phyloP scores from a whole-genome alignment of 306 rosid species.

The Acacia melanoxylon region DNA sequence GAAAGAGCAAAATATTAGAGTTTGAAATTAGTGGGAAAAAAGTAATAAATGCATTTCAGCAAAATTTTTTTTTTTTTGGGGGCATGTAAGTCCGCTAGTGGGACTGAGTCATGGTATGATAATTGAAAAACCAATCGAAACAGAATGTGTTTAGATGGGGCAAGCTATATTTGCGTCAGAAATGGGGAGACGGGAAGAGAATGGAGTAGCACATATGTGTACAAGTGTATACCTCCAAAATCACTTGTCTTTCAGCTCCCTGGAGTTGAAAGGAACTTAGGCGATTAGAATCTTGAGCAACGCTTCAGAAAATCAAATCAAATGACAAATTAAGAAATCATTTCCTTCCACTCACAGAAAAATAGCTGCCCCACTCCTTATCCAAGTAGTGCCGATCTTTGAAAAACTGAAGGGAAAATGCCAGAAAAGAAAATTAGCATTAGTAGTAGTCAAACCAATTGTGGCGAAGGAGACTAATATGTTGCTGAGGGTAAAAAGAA shows the following conservation, averaged over 20 bases:
- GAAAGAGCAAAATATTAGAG: background rate
- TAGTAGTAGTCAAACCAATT: slow-evolving; percentile 22
- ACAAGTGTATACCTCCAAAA: slow-evolving; percentile 74
- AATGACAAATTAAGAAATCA: slow-evolving; percentile 7
- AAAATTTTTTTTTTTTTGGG: background rate
- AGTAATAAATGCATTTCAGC: background rate
- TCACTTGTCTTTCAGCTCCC: slow-evolving; percentile 64
- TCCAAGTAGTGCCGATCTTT: slow-evolving; percentile 92
- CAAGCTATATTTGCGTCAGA: background rate
- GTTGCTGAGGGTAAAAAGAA: background rate
- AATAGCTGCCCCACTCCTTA: slow-evolving; percentile 91
- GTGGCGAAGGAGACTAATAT: background rate
- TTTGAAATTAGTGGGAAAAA: background rate
- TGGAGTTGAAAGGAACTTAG: slow-evolving; percentile 37
- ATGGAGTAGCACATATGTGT: background rate
- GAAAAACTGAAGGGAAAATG: slow-evolving; percentile 62
- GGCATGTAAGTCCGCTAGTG: background rate
- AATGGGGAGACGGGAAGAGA: slow-evolving; percentile 4
- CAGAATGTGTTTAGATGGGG: background rate
- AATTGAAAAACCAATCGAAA: background rate
- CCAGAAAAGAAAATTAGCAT: slow-evolving; percentile 5
- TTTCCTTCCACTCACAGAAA: slow-evolving; percentile 61
- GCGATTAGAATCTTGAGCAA: background rate
- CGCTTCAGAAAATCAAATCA: background rate
- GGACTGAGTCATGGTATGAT: background rate